Evolutionary conservation across 306 rosid genomes (phyloP).

Genomic region (Abrus precatorius): DNA sequence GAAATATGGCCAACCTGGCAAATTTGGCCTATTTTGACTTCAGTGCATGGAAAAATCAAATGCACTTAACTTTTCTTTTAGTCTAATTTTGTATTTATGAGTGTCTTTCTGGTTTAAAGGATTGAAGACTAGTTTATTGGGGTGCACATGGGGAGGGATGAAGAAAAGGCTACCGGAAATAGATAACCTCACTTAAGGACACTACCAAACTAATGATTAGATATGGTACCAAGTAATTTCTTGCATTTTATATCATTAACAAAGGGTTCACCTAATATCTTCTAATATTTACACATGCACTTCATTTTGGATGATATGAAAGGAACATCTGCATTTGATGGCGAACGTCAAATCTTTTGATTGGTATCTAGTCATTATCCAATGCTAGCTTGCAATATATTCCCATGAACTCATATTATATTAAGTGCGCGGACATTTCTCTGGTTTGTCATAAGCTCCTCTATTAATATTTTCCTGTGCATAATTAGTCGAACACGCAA

Average conservation of each 20-base stretch:
- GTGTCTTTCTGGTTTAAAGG: slow-evolving; percentile 33
- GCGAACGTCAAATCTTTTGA: slow-evolving; percentile 59
- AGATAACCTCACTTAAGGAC: slow-evolving; percentile 55
- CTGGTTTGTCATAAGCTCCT: slow-evolving; percentile 38
- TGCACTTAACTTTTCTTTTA: slow-evolving; percentile 6
- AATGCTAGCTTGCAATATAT: slow-evolving; percentile 55
- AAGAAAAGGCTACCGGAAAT: slow-evolving; percentile 42
- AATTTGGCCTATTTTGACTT: slow-evolving; percentile 47
- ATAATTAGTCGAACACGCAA: background rate
- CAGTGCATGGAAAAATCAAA: slow-evolving; percentile 31
- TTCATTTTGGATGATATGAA: slow-evolving; percentile 48
- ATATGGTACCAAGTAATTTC: slow-evolving; percentile 59
- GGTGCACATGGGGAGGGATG: slow-evolving; percentile 72
- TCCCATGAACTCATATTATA: slow-evolving; percentile 49
- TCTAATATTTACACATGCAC: slow-evolving; percentile 31
- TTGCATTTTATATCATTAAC: slow-evolving; percentile 54
- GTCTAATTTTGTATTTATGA: slow-evolving; percentile 19
- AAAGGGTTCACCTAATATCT: slow-evolving; percentile 46
- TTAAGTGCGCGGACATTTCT: slow-evolving; percentile 23
- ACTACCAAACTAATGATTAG: slow-evolving; percentile 77
- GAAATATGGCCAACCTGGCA: slow-evolving; percentile 53
- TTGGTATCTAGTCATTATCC: slow-evolving; percentile 59
- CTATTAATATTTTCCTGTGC: slow-evolving; percentile 3
- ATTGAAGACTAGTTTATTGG: slow-evolving; percentile 47
- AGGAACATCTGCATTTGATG: slow-evolving; percentile 48